Evolutionary conservation across 2,329 filamentous ascomycete genomes (phyloP).

Genomic region (Trichoderma sp.): DNA sequence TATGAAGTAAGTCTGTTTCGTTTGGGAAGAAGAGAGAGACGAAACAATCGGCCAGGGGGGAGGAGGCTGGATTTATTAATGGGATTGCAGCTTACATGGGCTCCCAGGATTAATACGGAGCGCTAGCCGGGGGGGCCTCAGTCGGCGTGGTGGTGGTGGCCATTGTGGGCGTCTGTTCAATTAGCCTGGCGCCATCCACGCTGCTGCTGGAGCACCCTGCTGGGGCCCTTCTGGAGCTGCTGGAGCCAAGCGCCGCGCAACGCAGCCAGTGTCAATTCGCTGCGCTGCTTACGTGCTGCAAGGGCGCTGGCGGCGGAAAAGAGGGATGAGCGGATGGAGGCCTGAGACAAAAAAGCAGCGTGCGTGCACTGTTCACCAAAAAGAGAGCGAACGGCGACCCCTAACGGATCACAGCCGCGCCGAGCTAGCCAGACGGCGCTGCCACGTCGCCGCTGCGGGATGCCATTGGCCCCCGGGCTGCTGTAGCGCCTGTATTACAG

Average conservation of each 20-base stretch:
- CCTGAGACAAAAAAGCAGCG: background rate
- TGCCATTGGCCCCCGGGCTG: slow-evolving; percentile 22
- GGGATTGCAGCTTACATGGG: slow-evolving; percentile 13
- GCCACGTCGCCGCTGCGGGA: slow-evolving; percentile 24
- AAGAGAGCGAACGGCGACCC: background rate
- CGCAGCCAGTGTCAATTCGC: background rate
- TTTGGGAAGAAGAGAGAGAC: slow-evolving; percentile 4
- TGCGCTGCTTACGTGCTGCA: background rate
- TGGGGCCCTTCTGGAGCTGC: background rate
- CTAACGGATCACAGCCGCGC: slow-evolving; percentile 23
- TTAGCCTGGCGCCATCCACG: background rate
- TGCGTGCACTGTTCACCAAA: slow-evolving; percentile 5
- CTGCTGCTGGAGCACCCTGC: background rate
- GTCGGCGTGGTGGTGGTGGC: slow-evolving; percentile 1
- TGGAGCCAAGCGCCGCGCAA: slow-evolving; percentile 8
- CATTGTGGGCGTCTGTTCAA: slow-evolving; percentile 7
- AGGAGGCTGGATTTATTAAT: slow-evolving; percentile 14
- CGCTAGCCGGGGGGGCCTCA: slow-evolving; percentile 17
- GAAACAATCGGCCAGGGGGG: slow-evolving; percentile 19
- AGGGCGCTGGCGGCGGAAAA: background rate
- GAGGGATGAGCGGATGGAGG: background rate
- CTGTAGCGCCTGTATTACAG: slow-evolving; percentile 25
- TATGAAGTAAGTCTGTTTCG: slow-evolving; percentile 21
- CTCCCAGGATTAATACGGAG: slow-evolving; percentile 26
- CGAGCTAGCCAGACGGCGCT: slow-evolving; percentile 18